Evolutionary conservation across 2,329 filamentous ascomycete species (phyloP), one percentile per base, ranked within the genome.

Genomic region (Colletotrichum lini): DNA sequence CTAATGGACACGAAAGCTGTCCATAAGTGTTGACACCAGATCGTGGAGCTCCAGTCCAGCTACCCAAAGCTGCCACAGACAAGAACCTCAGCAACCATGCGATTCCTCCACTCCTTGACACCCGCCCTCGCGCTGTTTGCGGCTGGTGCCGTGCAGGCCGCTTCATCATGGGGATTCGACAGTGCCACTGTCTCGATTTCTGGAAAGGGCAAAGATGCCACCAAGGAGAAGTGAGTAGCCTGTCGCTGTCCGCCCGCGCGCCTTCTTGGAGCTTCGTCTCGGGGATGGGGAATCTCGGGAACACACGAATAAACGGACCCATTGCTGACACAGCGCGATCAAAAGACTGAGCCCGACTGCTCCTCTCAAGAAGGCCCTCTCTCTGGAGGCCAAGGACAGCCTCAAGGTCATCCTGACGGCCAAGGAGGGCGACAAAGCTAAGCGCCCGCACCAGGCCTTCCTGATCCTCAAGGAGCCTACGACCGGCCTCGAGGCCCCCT

Each of bases 401-500:
- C 86, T 98, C 78, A 98, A 96, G 85, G 84, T 99, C 75, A 83
- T 91, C 75, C 84, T 99, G 77, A 97, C 94, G 44, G 89, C 94
- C 10, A 92, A 93, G 80, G 94, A 98, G 78, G 91, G 89, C 79
- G 91, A 91, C 82, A 92, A 91, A 76, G 88, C 90, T 57, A 96
- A 95, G 87, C 91, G 93, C 75, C 94, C 96, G 76, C 96, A 99
- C 83, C 96, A 99, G 83, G 95, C 95, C 7, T 98, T 98, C 85
- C 87, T 99, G 65, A 87, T 96, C 18, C 83, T 99, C 69, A 91
- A 90, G 76, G 95, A 98, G 76, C 69, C 71, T 30, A 84, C 87
- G 15, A 92, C 91, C 13, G 94, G 94, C 45, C 86, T 99, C 57
- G 95, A 98, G 82, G 92, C 95, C 30, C 95, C 95, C 1, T 98